Evolutionary conservation across 2,329 filamentous ascomycete genomes (phyloP).

Genomic region (Fusarium sp.): DNA sequence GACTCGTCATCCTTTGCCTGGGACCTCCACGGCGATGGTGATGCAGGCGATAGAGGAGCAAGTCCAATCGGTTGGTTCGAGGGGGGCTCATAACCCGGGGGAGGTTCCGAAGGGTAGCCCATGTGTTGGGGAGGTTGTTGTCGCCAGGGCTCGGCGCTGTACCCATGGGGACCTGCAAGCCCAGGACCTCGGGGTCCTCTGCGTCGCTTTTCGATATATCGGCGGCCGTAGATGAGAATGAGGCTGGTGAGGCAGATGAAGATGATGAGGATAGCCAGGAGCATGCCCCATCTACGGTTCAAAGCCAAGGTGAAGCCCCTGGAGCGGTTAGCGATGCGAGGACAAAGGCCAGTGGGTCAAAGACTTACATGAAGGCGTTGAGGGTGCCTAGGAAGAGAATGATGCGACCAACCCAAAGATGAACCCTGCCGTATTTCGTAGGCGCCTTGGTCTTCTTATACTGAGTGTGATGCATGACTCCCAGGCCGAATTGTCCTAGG

Average conservation of each 20-base stretch:
- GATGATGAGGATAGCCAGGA: constrained; percentile 58
- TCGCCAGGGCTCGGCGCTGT: constrained; percentile 46
- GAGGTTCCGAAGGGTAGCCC: constrained; percentile 42
- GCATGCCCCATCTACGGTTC: constrained; percentile 56
- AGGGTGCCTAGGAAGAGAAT: constrained; percentile 61
- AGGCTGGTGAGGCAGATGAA: constrained; percentile 53
- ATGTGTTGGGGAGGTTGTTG: constrained; percentile 35
- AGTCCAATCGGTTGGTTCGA: constrained; percentile 45
- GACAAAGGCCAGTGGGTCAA: neutral
- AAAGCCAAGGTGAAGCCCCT: constrained; percentile 66
- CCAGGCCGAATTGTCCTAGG: constrained; percentile 61
- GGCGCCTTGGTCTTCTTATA: constrained; percentile 59
- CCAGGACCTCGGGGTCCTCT: constrained; percentile 29
- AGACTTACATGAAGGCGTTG: constrained; percentile 64
- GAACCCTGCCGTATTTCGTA: constrained; percentile 60
- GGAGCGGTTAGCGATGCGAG: neutral
- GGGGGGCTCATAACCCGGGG: constrained; percentile 48
- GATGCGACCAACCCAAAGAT: constrained; percentile 65
- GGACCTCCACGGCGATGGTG: constrained; percentile 41
- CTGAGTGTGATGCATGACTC: constrained; percentile 63
- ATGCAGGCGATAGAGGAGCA: constrained; percentile 41
- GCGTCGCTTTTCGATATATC: constrained; percentile 41
- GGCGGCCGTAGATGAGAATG: constrained; percentile 46
- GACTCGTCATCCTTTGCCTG: constrained; percentile 45
- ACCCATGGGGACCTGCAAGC: constrained; percentile 33